phyloP scores from a whole-genome alignment of 371 early-diverging fungal species.

The Mortierella sp. region DNA sequence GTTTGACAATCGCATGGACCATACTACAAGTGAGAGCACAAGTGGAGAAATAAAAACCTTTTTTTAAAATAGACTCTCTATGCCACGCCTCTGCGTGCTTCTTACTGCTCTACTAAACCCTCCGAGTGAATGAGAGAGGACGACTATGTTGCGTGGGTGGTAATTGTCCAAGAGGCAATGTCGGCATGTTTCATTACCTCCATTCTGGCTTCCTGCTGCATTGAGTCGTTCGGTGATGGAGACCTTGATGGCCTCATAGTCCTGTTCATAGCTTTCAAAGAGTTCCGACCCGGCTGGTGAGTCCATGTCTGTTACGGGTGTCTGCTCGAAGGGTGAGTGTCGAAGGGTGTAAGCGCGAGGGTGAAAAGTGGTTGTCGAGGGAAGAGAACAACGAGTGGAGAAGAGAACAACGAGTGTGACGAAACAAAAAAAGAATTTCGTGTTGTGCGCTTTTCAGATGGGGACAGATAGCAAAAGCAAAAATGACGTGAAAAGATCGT shows the following conservation, averaged over 20 bases:
- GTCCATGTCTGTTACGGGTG: slow-evolving; percentile 24
- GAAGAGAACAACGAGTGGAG: neutral
- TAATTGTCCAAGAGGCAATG: neutral
- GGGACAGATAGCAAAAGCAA: no score
- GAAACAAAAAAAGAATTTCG: neutral
- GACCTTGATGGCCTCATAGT: slow-evolving; percentile 76
- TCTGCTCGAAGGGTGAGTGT: neutral
- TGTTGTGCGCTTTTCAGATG: no score
- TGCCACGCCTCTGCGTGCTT: neutral
- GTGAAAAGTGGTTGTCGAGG: neutral
- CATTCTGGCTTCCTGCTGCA: slow-evolving; percentile 66
- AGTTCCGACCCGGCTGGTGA: slow-evolving; percentile 75
- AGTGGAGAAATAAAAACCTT: neutral
- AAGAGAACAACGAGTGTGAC: neutral
- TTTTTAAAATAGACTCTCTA: neutral
- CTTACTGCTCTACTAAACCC: neutral
- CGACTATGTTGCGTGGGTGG: no score
- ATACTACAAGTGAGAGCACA: neutral
- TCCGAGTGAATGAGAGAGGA: neutral
- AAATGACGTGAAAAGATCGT: no score
- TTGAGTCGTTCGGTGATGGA: slow-evolving; percentile 74
- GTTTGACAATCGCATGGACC: neutral
- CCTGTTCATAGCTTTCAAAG: slow-evolving; percentile 90
- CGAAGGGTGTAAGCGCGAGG: neutral
- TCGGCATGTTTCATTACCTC: slow-evolving; percentile 58